Percentiles rank a stretch among this genome's conserved stretches.
These are phyloP conservation scores for Cadophora sp. DNA, from an alignment of 2,329 filamentous ascomycete species.

Conservation along the genomic window DNA sequence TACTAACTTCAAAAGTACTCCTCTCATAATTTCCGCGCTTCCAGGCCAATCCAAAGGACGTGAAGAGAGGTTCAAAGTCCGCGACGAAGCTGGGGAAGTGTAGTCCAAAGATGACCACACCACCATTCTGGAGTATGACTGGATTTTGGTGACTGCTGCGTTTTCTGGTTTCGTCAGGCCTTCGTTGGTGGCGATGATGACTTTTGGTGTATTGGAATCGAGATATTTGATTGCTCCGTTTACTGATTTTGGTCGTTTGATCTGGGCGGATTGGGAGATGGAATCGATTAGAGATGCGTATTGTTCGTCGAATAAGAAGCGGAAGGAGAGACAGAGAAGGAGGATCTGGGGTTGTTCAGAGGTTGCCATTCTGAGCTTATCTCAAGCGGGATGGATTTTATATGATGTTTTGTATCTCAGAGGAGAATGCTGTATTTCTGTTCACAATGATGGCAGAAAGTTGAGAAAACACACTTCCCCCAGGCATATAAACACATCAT, in stretches of 20 bases:
- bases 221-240: constrained; percentile 34
- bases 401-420: background rate
- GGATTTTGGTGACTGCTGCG: constrained; percentile 33
- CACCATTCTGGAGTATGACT: constrained; percentile 39
- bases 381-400: background rate
- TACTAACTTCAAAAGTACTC: constrained; percentile 35
- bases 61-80: constrained; percentile 38
- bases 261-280: constrained; percentile 21
- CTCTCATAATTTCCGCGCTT: constrained; percentile 37
- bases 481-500: too few species aligned
- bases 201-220: constrained; percentile 34
- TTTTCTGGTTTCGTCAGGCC: constrained; percentile 36
- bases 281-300: constrained; percentile 32
- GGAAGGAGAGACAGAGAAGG: constrained; percentile 30
- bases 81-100: constrained; percentile 38
- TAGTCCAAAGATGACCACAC: constrained; percentile 40
- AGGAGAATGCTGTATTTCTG: background rate
- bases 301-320: constrained; percentile 27
- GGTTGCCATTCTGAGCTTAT: constrained; percentile 14
- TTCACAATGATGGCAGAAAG: too few species aligned
- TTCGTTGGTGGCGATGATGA: constrained; percentile 41
- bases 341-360: constrained; percentile 28
- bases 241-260: constrained; percentile 32
- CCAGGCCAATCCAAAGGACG: constrained; percentile 39
- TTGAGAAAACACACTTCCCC: too few species aligned